phyloP scores from a whole-genome alignment of 306 rosid species.

The Cucurbita pepo region DNA sequence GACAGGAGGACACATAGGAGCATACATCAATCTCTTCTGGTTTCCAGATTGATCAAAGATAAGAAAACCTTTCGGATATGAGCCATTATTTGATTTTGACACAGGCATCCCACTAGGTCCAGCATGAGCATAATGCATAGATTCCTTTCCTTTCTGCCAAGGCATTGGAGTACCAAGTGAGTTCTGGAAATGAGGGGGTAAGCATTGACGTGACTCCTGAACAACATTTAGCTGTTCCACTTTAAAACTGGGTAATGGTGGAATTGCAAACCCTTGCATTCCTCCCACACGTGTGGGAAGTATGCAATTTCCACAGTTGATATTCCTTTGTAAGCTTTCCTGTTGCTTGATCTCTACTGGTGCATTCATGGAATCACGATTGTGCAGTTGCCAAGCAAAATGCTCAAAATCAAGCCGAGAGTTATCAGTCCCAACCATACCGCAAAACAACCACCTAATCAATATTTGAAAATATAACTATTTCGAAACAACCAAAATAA shows the following conservation, averaged over 20 bases:
- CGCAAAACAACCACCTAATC: conserved; percentile 21
- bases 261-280: conserved; percentile 26
- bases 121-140: conserved; percentile 1
- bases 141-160: conserved; percentile 12
- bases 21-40: conserved; percentile 46
- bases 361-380: conserved; percentile 17
- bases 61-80: conserved; percentile 45
- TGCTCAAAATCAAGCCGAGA: conserved; percentile 26
- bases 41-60: conserved; percentile 52
- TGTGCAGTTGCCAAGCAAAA: conserved; percentile 36
- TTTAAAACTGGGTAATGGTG: conserved; percentile 17
- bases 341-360: conserved; percentile 16
- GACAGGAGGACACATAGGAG: conserved; percentile 24
- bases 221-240: conserved; percentile 22
- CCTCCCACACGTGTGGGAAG: conserved; percentile 19
- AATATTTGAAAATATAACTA: conserved; percentile 5
- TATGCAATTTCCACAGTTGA: conserved; percentile 12
- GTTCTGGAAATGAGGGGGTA: conserved; percentile 9
- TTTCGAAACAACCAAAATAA: background rate
- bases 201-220: conserved; percentile 22
- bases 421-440: conserved; percentile 47
- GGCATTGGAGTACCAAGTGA: conserved; percentile 15
- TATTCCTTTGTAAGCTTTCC: conserved; percentile 19
- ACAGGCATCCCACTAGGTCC: conserved; percentile 13
- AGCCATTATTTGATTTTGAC: conserved; percentile 21